phyloP scores from a whole-genome alignment of 345 rosid species.

The Salix purpurea region DNA sequence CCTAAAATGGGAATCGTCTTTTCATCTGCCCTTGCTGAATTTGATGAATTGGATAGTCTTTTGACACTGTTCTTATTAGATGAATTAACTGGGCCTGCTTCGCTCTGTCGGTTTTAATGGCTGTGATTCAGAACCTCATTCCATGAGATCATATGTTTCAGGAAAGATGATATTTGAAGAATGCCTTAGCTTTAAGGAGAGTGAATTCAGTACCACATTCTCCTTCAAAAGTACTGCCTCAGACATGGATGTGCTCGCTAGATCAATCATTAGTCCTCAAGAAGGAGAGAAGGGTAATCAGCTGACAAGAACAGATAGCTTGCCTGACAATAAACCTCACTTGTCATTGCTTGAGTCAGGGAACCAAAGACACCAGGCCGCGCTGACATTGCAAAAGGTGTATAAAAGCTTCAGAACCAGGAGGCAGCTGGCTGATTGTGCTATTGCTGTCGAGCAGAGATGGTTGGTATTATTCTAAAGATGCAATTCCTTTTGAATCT shows the following conservation, averaged over 20 bases:
- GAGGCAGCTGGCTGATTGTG: constrained; percentile 89
- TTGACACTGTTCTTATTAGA: constrained; percentile 27
- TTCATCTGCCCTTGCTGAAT: constrained; percentile 26
- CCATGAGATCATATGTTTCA: constrained; percentile 28
- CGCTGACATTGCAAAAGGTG: constrained; percentile 78
- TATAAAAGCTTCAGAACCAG: constrained; percentile 89
- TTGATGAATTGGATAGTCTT: constrained; percentile 24
- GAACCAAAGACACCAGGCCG: constrained; percentile 47
- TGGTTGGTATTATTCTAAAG: constrained; percentile 41
- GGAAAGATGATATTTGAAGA: constrained; percentile 18
- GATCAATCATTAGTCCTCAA: constrained; percentile 21
- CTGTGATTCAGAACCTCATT: constrained; percentile 28
- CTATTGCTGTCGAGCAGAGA: constrained; percentile 87
- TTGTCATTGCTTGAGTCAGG: constrained; percentile 7
- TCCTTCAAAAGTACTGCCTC: constrained; percentile 24
- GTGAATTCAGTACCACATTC: constrained; percentile 19
- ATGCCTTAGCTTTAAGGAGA: constrained; percentile 34
- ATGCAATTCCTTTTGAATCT: neutral
- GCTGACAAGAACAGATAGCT: constrained; percentile 16
- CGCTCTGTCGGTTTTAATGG: constrained; percentile 42
- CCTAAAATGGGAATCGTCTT: constrained; percentile 29
- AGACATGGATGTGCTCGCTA: constrained; percentile 23
- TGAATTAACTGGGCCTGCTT: constrained; percentile 24
- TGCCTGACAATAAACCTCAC: constrained; percentile 5
- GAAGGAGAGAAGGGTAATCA: constrained; percentile 19